Evolutionary conservation across 768 basidiomycete species (phyloP), one percentile per base, ranked within the genome.

Genomic region (Fomitopsis pulvina): DNA sequence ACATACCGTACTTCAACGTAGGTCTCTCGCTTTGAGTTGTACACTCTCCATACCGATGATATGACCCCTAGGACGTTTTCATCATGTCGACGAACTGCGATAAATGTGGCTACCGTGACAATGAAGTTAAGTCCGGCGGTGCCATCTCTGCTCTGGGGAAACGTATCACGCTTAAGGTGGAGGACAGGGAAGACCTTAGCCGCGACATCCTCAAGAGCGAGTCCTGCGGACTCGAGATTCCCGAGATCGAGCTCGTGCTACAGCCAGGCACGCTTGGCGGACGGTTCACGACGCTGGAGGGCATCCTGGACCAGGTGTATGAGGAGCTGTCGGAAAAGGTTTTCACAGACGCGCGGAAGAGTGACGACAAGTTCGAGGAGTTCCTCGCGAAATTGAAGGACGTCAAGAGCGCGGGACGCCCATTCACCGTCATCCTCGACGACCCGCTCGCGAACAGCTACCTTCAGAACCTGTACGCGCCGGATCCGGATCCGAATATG

Each of bases 11-110:
- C 67, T 98, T 99, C 78, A 92, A 99, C 78, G 93, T 67, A 38
- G 7, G 55, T 39, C 1, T 3, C 16, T 22, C 16, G 0, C 28
- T 28, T 29, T 45, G 10, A 27, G 25, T 29, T 26, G 20, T 20
- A 37, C 44, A 34, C 18, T 51, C 26, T n/a, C 41, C 6, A 28
- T 21, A 7, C 25, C 47, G 25, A 34, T 27, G 22, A 16, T 3
- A 14, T 27, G 9, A 43, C 22, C 7, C 28, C 6, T 54, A 96
- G 94, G 93, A 99, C 58, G 85, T 92, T 49, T 70, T 98, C 47
- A 95, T 98, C 68, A 97, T 97, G 93, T 95, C 95, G 21, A 94
- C 94, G 5, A 97, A 96, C 64, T 98, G 96, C 65, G 91, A 93
- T 51, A 68, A 71, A 45, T 99, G 96, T 66, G 96, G 96, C 1